Base-by-base conservation (phyloP, 2,329 filamentous ascomycete species). In the Talaromyces marneffei region DNA sequence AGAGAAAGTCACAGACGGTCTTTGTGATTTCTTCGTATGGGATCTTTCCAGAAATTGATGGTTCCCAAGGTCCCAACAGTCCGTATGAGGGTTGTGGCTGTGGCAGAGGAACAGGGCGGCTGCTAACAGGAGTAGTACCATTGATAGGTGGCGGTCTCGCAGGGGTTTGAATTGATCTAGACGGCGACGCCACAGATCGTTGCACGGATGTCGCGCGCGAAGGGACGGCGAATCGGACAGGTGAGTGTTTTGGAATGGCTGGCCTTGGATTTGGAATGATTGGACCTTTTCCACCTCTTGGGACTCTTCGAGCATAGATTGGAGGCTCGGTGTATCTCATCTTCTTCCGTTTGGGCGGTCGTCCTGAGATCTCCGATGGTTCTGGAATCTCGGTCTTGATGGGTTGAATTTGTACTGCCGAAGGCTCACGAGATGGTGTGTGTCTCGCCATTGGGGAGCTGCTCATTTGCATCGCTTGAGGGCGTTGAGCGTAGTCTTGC, bases 1-100 rank as follows among this genome's bases (percentile, higher is more conserved):
- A 95, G 10, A 97, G 78, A 68, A 92, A 96, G 71, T 96, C 90
- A 64, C 88, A 90, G n/a, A 96, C 82, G 18, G 81, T 74, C 68
- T 87, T 88, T n/a, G 86, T 86, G 10, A 94, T 76, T 63, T 92
- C 87, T 67, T 94, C 89, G 60, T 86, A 83, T 0, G 90, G 89
- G 63, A 86, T 85, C 9, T 84, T 79, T 53, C 88, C 86, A 1
- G 86, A 87, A 52, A 96, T 87, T 35, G 87, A 82, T 6, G 80
- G 80, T 63, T 84, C 81, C 74, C 78, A 82, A 5, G 69, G 72
- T 8, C 75, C 75, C 29, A 77, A 63, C 53, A 70, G 69, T 14
- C 74, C 70, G 20, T 64, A 60, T 12, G 64, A 60, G 40, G 65
- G 65, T n/a, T 69, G 66, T 25, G 65, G 60, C n/a, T 66, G 62